Evolutionary conservation across 805 yeast species (phyloP).

Genomic region (Dipodascopsis uninucleata): DNA sequence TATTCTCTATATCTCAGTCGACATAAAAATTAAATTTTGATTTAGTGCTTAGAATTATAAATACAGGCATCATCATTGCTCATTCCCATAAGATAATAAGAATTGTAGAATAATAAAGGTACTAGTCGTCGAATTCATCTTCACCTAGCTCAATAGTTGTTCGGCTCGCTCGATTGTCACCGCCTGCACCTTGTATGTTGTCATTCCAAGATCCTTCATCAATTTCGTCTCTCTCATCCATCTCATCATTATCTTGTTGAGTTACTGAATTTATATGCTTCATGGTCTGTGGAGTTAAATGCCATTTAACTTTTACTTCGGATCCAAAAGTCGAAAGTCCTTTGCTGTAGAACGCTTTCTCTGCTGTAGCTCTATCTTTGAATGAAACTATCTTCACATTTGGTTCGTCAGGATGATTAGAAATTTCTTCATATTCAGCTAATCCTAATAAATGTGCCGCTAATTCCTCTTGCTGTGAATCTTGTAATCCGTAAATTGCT

Average conservation of each 20-base stretch:
- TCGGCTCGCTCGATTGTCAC: no score
- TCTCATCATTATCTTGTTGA: background rate
- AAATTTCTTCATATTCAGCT: constrained; percentile 32
- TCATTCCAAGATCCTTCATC: no score
- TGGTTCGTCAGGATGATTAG: constrained; percentile 10
- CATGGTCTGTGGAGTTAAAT: background rate
- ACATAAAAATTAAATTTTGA: no score
- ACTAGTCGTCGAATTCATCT: constrained; percentile 1
- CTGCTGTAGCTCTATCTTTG: constrained; percentile 40
- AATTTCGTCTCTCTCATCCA: background rate
- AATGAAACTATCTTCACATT: constrained; percentile 31
- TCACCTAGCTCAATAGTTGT: background rate
- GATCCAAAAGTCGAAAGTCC: background rate
- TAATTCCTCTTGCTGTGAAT: constrained; percentile 36
- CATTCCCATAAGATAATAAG: background rate
- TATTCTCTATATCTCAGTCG: no score
- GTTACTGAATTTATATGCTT: background rate
- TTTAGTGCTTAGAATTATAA: no score
- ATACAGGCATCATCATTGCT: no score
- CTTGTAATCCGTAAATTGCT: constrained; percentile 34
- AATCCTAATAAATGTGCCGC: constrained; percentile 32
- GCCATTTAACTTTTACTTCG: background rate
- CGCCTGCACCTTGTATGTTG: no score
- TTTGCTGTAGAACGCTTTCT: constrained; percentile 33
- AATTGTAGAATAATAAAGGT: background rate